These are phyloP conservation scores for Clavariopsis aquatica DNA, from an alignment of 495 filamentous ascomycete genomes.

Conservation along the genomic window DNA sequence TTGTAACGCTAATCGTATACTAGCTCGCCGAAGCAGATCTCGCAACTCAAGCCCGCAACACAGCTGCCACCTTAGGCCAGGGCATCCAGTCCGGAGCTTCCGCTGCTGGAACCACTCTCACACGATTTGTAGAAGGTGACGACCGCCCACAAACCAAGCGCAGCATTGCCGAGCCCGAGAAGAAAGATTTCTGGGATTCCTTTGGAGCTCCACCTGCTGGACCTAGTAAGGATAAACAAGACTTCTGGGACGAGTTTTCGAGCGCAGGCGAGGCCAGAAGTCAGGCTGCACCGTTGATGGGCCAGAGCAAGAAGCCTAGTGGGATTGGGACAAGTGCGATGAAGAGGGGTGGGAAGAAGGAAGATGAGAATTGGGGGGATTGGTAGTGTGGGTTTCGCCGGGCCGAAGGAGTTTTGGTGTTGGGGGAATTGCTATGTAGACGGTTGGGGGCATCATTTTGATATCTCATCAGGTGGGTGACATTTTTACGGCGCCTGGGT, in stretches of 20 bases:
- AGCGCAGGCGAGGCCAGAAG: slow-evolving; percentile 36
- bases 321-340: slow-evolving; percentile 38
- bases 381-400: slow-evolving; percentile 22
- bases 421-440: neutral
- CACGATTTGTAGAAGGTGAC: slow-evolving; percentile 75
- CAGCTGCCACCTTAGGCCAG: slow-evolving; percentile 67
- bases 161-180: slow-evolving; percentile 57
- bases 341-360: slow-evolving; percentile 41
- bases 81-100: slow-evolving; percentile 65
- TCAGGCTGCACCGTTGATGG: slow-evolving; percentile 47
- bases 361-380: slow-evolving; percentile 39
- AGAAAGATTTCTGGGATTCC: slow-evolving; percentile 68
- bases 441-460: slow-evolving; percentile 4
- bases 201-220: slow-evolving; percentile 43
- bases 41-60: slow-evolving; percentile 72
- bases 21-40: slow-evolving; percentile 87
- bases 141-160: slow-evolving; percentile 35
- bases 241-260: slow-evolving; percentile 73
- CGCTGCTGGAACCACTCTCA: slow-evolving; percentile 74
- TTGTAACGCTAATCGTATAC: slow-evolving; percentile 5
- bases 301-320: slow-evolving; percentile 22
- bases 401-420: neutral
- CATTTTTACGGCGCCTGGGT: neutral
- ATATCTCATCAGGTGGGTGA: neutral
- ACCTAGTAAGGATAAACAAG: slow-evolving; percentile 44